Evolutionary conservation across 352 stramenopile genomes (phyloP), one percentile per base, ranked within the genome.

Genomic region (Globisporangium acanthophoron): DNA sequence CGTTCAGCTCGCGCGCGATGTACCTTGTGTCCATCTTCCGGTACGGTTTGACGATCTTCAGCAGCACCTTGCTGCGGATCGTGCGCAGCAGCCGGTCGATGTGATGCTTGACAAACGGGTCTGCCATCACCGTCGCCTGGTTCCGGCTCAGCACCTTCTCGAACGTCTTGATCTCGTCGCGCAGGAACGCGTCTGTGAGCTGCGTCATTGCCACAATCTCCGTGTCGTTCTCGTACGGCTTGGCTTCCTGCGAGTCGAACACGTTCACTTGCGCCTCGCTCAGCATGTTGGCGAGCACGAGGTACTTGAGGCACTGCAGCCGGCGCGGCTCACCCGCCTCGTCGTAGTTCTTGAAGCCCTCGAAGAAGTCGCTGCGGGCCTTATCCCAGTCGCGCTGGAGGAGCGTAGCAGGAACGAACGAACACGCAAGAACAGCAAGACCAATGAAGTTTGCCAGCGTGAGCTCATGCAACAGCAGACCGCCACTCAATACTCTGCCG

Each of bases 171-270:
- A 99, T 98, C 65, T 98, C 90, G 67, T 98, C 90, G 66, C 87
- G 87, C 54, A 98, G 77, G 69, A 98, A 99, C 7, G 94, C 92
- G 35, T 97, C 81, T 0, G 96, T 96, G 48, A 99, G 77, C 62
- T 97, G 89, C 2, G 94, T 98, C 96, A 99, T 99, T 18, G 94
- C 94, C 11, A 83, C 70, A 67, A 98, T 97, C 66, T 98, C 92
- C 21, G 93, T 95, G 78, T 98, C 93, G 64, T 98, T 96, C 56
- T 97, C 87, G 69, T 96, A 97, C 29, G 87, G 85, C 59, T 94
- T 94, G 54, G 85, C 85, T 46, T 94, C 94, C 58, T 98, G 94
- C 24, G 83, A 96, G 74, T 98, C 92, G 61, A 98, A 98, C 13
- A 97, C 92, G 66, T 98, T 98, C 52, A 98, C 96, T 33, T 94